Evolutionary conservation across 345 rosid species (phyloP), one percentile per base, ranked within the genome.

Genomic region (Aquilaria sinensis): DNA sequence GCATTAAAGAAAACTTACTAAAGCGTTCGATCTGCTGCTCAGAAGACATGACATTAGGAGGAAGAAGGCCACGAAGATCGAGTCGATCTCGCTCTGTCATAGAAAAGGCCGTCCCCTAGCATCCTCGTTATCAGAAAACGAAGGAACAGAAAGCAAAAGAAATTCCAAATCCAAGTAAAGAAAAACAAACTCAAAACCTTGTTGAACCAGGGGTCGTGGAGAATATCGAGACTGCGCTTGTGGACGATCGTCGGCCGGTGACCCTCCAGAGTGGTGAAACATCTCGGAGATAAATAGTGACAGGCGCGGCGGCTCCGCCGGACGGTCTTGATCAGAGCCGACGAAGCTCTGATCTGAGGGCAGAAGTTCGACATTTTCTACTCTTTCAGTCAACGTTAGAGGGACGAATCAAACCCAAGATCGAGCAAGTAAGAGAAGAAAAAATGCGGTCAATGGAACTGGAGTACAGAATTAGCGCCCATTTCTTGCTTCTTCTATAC

Each of bases 201-300:
- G 74, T 94, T 94, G 87, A 94, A 94, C 99, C 96, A 90, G 57
- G 99, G 97, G 73, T 94, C 97, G 62, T 90, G 99, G 67, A 94
- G 99, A 65, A 90, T 90, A 51, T 94, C 97, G 58, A 90, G 81
- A 71, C 99, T 91, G 62, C 97, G 92, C 82, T 94, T 94, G 78
- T 94, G 96, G 45, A 94, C 96, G 47, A 94, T 86, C 45, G 90
- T 76, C 16, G 96, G 99, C 11, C 95, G 92, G 68, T 86, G 87
- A 31, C 96, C 96, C 77, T 93, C 98, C 29, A 82, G 58, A 9
- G 96, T 82, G 34, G 99, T 86, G 83, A 86, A 88, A n/a, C 76
- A 78, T 74, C 92, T 81, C 33, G 74, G 47, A 23, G 23, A 23
- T 1, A 23, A 23, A 23, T 23, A 23, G 1, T 23, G 23, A 37